Conservation (phyloP, 768 basidiomycete species). For the Guyanaporus albipodus region DNA sequence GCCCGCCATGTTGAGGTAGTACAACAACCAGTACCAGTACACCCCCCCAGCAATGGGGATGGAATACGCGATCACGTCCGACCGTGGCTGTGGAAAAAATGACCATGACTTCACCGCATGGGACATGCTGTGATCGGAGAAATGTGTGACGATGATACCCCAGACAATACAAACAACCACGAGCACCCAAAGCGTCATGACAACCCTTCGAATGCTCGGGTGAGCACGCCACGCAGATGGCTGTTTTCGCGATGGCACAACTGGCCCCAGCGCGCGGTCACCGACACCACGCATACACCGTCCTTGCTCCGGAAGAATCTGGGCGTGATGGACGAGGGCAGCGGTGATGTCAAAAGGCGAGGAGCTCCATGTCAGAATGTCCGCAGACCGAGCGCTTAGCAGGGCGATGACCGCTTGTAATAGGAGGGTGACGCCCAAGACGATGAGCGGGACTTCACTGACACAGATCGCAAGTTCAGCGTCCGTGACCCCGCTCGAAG, state of each 20-base stretch:
- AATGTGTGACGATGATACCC: slow-evolving; percentile 14
- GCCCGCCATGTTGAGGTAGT: slow-evolving; percentile 22
- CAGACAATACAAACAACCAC: slow-evolving; percentile 18
- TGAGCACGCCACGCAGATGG: slow-evolving; percentile 30
- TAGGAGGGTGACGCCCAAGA: slow-evolving; percentile 24
- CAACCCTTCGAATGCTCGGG: slow-evolving; percentile 19
- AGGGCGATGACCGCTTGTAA: slow-evolving; percentile 26
- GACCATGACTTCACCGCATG: slow-evolving; percentile 17
- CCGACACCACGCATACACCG: slow-evolving; percentile 28
- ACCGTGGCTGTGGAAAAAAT: slow-evolving; percentile 22
- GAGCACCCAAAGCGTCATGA: slow-evolving; percentile 23
- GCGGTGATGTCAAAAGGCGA: slow-evolving; percentile 30
- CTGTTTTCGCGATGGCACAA: slow-evolving; percentile 13
- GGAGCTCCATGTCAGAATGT: slow-evolving; percentile 32
- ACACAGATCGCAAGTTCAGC: slow-evolving; percentile 14
- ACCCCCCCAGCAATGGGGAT: slow-evolving; percentile 19
- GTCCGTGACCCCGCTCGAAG: slow-evolving; percentile 9
- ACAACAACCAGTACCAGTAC: slow-evolving; percentile 23
- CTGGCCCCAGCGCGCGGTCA: slow-evolving; percentile 9
- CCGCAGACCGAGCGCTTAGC: slow-evolving; percentile 16
- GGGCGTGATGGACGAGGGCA: slow-evolving; percentile 27
- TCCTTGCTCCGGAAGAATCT: slow-evolving; percentile 15
- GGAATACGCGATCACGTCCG: slow-evolving; percentile 19
- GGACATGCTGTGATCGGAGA: slow-evolving; percentile 7
- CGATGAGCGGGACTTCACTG: slow-evolving; percentile 24